phyloP scores from a whole-genome alignment of 441 rosid genomes.

The Gossypium aridum region DNA sequence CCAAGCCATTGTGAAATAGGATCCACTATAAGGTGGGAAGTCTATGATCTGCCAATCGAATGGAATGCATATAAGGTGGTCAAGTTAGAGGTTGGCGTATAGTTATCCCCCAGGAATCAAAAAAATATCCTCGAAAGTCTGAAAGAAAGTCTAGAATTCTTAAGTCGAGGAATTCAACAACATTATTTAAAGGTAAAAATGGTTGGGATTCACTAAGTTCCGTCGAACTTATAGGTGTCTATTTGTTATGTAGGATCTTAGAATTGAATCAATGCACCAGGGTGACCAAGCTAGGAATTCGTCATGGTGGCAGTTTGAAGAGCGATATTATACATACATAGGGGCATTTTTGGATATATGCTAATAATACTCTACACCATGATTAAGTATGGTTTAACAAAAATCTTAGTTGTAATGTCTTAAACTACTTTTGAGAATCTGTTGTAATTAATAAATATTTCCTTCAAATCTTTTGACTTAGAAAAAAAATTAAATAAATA shows the following conservation, averaged over 20 bases:
- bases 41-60: neutral
- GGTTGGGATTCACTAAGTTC: neutral
- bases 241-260: neutral
- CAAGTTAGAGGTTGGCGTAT: neutral
- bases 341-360: neutral
- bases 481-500: neutral
- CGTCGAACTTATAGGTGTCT: neutral
- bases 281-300: neutral
- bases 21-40: neutral
- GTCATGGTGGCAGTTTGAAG: neutral
- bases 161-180: neutral
- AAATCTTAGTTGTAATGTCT: neutral
- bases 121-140: neutral
- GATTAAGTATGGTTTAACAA: neutral
- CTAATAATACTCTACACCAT: neutral
- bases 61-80: neutral
- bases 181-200: neutral
- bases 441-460: neutral
- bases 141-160: neutral
- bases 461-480: neutral
- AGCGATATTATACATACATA: neutral
- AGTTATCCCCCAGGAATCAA: neutral
- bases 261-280: neutral
- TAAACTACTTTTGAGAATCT: neutral
- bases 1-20: neutral